Conservation (phyloP, 1,284 basidiomycete genomes). For the Puccinia hordei region DNA sequence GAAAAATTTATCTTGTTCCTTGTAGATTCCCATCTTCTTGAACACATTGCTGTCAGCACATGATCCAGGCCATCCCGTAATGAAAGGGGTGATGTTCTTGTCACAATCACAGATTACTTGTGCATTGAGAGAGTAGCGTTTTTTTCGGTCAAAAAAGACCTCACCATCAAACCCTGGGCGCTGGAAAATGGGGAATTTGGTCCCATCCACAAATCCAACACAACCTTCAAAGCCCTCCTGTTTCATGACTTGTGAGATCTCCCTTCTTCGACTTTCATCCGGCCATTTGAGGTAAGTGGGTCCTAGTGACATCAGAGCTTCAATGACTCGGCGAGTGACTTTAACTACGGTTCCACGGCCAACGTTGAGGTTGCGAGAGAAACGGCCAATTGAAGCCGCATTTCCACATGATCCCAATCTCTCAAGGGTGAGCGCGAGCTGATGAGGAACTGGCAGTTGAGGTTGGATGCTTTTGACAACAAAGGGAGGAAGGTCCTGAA, state of each 20-base stretch:
- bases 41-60: background rate
- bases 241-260: slow-evolving; percentile 9
- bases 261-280: background rate
- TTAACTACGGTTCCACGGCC: slow-evolving; percentile 1
- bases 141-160: slow-evolving; percentile 13
- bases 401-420: slow-evolving; percentile 5
- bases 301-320: background rate
- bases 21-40: background rate
- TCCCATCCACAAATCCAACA: slow-evolving; percentile 21
- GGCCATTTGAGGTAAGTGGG: background rate
- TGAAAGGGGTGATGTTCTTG: background rate
- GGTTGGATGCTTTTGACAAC: background rate
- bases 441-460: background rate
- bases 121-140: slow-evolving; percentile 14
- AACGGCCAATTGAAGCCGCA: background rate
- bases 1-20: background rate
- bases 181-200: slow-evolving; percentile 16
- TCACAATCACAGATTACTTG: slow-evolving; percentile 26
- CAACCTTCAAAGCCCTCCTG: slow-evolving; percentile 1
- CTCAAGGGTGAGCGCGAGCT: background rate
- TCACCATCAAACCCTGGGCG: slow-evolving; percentile 14
- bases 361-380: background rate
- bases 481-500: background rate
- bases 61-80: background rate
- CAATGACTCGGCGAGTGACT: background rate